These are phyloP conservation scores for Gynandropsis gynandra DNA, from an alignment of 345 rosid species.

Conservation along the genomic window DNA sequence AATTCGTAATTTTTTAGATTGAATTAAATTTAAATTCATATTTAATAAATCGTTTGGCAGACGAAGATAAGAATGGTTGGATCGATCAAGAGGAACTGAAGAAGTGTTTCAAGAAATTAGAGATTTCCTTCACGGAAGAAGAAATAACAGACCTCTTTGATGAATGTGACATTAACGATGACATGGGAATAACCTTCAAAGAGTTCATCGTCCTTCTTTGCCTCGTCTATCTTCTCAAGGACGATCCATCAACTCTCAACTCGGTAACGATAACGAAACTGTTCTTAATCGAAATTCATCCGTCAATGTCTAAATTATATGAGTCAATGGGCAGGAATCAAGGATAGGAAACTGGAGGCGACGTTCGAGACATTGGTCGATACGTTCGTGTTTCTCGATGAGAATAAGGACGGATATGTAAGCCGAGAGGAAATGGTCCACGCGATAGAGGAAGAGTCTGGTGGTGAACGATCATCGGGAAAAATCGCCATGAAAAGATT, in stretches of 20 bases:
- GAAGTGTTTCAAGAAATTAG: conserved; percentile 63
- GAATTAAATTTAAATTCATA: too few relatives aligned
- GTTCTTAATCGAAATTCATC: not conserved
- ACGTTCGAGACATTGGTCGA: conserved; percentile 79
- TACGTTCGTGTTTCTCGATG: conserved; percentile 84
- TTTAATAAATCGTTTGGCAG: too few relatives aligned
- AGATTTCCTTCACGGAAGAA: conserved; percentile 65
- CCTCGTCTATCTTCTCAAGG: conserved; percentile 82
- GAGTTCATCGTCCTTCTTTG: conserved; percentile 93
- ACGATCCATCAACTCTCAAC: conserved; percentile 44
- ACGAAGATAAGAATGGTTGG: conserved; percentile 78
- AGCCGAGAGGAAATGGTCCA: conserved; percentile 84
- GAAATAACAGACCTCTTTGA: conserved; percentile 70
- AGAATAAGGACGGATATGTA: conserved; percentile 79
- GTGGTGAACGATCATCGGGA: conserved; percentile 88
- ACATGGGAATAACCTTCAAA: conserved; percentile 72
- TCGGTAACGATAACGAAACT: conserved; percentile 39
- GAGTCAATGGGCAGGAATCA: conserved; percentile 38
- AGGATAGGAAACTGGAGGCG: conserved; percentile 59
- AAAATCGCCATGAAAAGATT: conserved; percentile 88
- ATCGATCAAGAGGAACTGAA: conserved; percentile 73
- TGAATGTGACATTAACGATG: conserved; percentile 76
- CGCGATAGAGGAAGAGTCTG: conserved; percentile 82
- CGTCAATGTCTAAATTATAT: too few relatives aligned
- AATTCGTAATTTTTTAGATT: too few relatives aligned